A percentile compares a stretch with the other conserved stretches of the same genome.
These are phyloP conservation scores for Epicoccum nigrum DNA, from an alignment of 2,329 filamentous ascomycete species.

Conservation along the genomic window DNA sequence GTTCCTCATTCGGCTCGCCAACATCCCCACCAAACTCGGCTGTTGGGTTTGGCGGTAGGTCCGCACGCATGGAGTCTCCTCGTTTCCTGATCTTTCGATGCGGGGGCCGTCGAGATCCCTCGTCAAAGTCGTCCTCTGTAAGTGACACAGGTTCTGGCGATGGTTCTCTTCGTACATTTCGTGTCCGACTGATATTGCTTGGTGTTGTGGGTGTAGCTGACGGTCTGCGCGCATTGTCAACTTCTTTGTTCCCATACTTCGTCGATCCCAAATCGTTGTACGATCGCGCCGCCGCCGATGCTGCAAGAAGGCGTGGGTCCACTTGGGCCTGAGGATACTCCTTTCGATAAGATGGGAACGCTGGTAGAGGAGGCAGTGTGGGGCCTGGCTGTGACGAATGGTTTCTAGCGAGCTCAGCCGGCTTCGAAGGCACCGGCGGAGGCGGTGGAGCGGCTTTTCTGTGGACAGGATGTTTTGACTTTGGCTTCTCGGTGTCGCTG, in stretches of 20 bases:
- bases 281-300: slow-evolving; percentile 42
- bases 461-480: slow-evolving; percentile 7
- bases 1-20: slow-evolving; percentile 33
- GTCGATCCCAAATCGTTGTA: slow-evolving; percentile 32
- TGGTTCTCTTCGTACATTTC: slow-evolving; percentile 27
- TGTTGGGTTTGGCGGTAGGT: slow-evolving; percentile 40
- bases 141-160: slow-evolving; percentile 26
- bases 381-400: slow-evolving; percentile 14
- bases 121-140: slow-evolving; percentile 28
- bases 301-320: slow-evolving; percentile 34
- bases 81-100: slow-evolving; percentile 37
- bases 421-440: slow-evolving; percentile 30
- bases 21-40: slow-evolving; percentile 37
- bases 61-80: slow-evolving; percentile 39
- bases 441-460: slow-evolving; percentile 21
- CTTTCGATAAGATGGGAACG: slow-evolving; percentile 54
- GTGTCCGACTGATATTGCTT: slow-evolving; percentile 25
- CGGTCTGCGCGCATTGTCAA: slow-evolving; percentile 10
- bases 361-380: slow-evolving; percentile 12
- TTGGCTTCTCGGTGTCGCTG: slow-evolving; percentile 22
- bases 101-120: slow-evolving; percentile 28
- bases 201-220: slow-evolving; percentile 7
- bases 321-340: slow-evolving; percentile 51
- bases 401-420: slow-evolving; percentile 19
- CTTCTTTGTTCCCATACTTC: slow-evolving; percentile 18